These are phyloP conservation scores for Lactarius indigo DNA, from an alignment of 768 basidiomycete genomes.

Conservation along the genomic window DNA sequence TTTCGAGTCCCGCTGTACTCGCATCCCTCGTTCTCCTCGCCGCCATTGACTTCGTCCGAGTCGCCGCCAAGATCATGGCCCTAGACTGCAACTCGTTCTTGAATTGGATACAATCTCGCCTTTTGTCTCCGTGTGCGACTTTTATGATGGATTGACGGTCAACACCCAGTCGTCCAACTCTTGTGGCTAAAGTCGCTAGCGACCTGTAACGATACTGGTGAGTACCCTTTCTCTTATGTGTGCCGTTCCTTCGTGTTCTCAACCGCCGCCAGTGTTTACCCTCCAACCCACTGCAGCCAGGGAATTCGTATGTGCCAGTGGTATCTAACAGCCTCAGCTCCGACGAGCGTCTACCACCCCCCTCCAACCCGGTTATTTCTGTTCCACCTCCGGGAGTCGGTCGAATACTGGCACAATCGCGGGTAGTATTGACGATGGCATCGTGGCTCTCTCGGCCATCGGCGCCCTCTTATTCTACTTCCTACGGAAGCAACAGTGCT, in stretches of 20 bases:
- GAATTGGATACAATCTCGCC: background rate
- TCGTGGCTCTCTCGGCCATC: background rate
- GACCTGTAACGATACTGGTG: conserved; percentile 11
- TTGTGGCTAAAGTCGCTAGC: conserved; percentile 1
- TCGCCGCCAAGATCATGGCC: background rate
- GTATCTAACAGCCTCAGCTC: background rate
- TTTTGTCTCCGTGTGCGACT: background rate
- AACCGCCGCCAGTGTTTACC: conserved; percentile 5
- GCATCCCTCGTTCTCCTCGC: background rate
- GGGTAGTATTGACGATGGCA: background rate
- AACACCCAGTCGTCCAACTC: conserved; percentile 7
- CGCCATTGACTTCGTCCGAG: background rate
- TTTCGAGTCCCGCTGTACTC: background rate
- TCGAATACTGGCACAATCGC: background rate
- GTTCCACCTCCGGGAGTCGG: background rate
- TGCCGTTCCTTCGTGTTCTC: background rate
- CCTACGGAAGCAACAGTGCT: background rate
- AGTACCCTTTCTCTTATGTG: background rate
- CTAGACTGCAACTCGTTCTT: conserved; percentile 1
- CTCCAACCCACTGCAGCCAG: background rate
- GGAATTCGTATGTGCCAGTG: background rate
- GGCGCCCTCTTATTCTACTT: background rate
- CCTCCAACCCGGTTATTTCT: too few relatives aligned
- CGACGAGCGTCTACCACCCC: background rate
- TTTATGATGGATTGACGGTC: background rate